phyloP scores from a whole-genome alignment of 345 rosid species.

The Syzygium aromaticum region DNA sequence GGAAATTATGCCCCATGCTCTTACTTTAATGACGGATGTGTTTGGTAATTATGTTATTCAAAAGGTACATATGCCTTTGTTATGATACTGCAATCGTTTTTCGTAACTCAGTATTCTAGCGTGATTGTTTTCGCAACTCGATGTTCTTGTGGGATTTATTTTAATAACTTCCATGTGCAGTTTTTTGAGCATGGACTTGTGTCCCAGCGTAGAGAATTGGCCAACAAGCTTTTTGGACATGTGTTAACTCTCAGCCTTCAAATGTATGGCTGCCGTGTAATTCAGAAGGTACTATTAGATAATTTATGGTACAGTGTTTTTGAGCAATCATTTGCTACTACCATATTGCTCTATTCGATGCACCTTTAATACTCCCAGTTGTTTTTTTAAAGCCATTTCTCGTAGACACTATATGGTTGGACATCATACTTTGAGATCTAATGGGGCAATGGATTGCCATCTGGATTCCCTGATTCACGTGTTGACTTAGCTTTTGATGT shows the following conservation, averaged over 20 bases:
- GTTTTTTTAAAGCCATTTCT: background rate
- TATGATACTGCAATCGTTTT: background rate
- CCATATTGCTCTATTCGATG: background rate
- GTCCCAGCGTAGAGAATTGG: conserved; percentile 50
- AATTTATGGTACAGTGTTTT: background rate
- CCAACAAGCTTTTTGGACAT: conserved; percentile 39
- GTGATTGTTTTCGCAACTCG: background rate
- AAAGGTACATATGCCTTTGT: conserved; percentile 24
- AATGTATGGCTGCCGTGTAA: conserved; percentile 68
- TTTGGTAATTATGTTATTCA: conserved; percentile 69
- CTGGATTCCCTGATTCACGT: background rate
- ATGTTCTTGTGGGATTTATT: background rate
- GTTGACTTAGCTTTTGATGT: background rate
- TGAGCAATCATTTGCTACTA: background rate
- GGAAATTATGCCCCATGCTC: conserved; percentile 56
- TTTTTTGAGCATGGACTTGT: conserved; percentile 64
- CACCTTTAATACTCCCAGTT: background rate
- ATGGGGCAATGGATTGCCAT: background rate
- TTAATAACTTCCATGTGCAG: conserved; percentile 12
- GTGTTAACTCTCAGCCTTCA: conserved; percentile 55
- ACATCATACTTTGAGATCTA: background rate
- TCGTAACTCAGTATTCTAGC: background rate
- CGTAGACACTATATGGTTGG: background rate
- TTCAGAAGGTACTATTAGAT: conserved; percentile 41
- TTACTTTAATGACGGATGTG: conserved; percentile 60